Evolutionary conservation across 805 yeast genomes (phyloP).

Genomic region (Pichia nakasei): DNA sequence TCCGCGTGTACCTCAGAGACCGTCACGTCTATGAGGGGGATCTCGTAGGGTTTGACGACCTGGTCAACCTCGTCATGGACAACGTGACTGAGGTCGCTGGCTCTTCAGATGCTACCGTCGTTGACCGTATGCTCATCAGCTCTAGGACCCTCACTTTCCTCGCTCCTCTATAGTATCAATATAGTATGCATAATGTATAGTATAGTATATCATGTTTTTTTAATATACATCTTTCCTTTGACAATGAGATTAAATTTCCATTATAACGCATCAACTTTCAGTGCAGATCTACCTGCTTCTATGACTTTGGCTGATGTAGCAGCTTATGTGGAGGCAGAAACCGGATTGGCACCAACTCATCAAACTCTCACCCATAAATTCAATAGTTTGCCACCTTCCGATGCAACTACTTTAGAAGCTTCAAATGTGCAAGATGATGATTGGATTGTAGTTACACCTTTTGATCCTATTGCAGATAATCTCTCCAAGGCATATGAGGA

Average conservation of each 20-base stretch:
- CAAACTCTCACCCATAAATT: constrained; percentile 7
- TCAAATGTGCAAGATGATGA: constrained; percentile 4
- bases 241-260: constrained; percentile 6
- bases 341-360: constrained; percentile 8
- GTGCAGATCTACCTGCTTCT: constrained; percentile 8
- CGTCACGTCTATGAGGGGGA: constrained; percentile 81
- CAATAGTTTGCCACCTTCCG: constrained; percentile 4
- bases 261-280: constrained; percentile 1
- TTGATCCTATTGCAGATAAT: constrained; percentile 22
- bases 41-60: constrained; percentile 89
- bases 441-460: constrained; percentile 3
- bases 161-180: constrained; percentile 30
- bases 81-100: constrained; percentile 59
- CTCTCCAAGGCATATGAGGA: constrained; percentile 72
- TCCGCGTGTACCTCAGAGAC: constrained; percentile 60
- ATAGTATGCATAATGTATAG: no score
- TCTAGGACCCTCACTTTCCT: constrained; percentile 66
- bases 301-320: constrained; percentile 9
- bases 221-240: no score
- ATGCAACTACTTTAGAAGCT: constrained; percentile 3
- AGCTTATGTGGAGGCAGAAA: constrained; percentile 8
- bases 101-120: constrained; percentile 33
- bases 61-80: constrained; percentile 81
- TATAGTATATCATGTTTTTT: no score
- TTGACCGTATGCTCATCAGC: constrained; percentile 55